Conservation (phyloP, 2,329 filamentous ascomycete species). For the Colletotrichum gigasporum region DNA sequence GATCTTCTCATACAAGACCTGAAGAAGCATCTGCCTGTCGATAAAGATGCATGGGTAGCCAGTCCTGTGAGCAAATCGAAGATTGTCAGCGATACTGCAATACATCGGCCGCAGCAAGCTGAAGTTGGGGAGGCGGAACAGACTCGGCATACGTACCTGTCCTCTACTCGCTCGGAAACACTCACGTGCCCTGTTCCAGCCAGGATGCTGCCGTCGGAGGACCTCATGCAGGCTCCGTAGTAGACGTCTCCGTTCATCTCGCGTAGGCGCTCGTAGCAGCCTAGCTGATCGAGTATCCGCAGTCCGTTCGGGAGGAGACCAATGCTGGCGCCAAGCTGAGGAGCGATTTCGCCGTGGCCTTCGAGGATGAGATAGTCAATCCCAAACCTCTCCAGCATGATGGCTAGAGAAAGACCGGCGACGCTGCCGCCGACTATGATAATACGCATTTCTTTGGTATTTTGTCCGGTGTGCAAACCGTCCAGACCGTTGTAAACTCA, state of each 20-base stretch:
- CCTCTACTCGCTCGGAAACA: conserved; percentile 10
- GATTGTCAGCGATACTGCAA: too few relatives aligned
- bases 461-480: too few relatives aligned
- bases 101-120: too few relatives aligned
- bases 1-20: conserved; percentile 44
- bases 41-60: conserved; percentile 44
- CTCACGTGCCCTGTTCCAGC: conserved; percentile 14
- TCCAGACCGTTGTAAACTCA: too few relatives aligned
- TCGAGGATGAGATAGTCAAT: conserved; percentile 62
- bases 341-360: conserved; percentile 48
- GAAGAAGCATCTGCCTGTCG: conserved; percentile 45
- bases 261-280: conserved; percentile 39
- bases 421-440: conserved; percentile 59
- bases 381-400: conserved; percentile 50
- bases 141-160: conserved; percentile 1
- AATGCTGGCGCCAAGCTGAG: conserved; percentile 57
- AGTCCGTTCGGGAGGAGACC: conserved; percentile 51
- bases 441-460: conserved; percentile 35
- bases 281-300: conserved; percentile 59
- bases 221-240: neutral
- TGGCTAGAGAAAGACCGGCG: conserved; percentile 45
- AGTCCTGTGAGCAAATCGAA: conserved; percentile 22
- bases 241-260: conserved; percentile 31
- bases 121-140: too few relatives aligned
- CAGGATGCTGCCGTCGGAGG: conserved; percentile 25